Evolutionary conservation across 805 yeast genomes (phyloP), one percentile per base, ranked within the genome.

Genomic region (Lipomyces anomalus): DNA sequence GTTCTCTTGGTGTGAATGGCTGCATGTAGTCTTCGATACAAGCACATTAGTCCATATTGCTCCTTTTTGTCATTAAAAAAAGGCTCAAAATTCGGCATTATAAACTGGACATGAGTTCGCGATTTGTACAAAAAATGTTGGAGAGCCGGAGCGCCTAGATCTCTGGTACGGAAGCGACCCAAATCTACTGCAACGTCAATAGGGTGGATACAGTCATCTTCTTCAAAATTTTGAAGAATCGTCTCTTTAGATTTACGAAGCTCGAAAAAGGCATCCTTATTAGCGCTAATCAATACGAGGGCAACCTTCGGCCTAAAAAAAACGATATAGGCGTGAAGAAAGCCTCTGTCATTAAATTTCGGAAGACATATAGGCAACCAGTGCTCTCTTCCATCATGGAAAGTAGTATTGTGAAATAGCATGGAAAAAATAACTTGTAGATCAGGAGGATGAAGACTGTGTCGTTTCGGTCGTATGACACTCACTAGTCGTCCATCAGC

Each of bases 311-410:
- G 48, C 37, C 72, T 72, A 38, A 81, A 60, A 53, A 79, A 79
- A 47, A 79, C 80, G 36, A 88, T 83, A 58, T 83, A 86, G 9
- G 87, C 79, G 59, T 92, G 84, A 4, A 90, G 65, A 58, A 89
- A 92, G 6, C 98, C 98, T 52, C 80, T 79, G 1, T 86, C 68
- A 60, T 92, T 90, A 68, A 90, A 90, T 55, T 84, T 79, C 0
- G 97, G 95, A 61, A 90, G 71, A 63, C 98, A 90, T 0, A 90
- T 71, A 0, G 98, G 98, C 9, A 85, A 76, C 97, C 97, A 92
- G 47, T 87, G 76, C 59, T 89, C 96, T 55, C 84, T 59, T 20
- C 67, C 68, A 26, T 68, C 69, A 22, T 68, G 68, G 51, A 77
- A 71, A 0, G 78, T 69, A 38, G 68, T 65, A n/a, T 79, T 75